These are phyloP conservation scores for Stemphylium lycopersici DNA, from an alignment of 2,329 filamentous ascomycete species.

Conservation along the genomic window DNA sequence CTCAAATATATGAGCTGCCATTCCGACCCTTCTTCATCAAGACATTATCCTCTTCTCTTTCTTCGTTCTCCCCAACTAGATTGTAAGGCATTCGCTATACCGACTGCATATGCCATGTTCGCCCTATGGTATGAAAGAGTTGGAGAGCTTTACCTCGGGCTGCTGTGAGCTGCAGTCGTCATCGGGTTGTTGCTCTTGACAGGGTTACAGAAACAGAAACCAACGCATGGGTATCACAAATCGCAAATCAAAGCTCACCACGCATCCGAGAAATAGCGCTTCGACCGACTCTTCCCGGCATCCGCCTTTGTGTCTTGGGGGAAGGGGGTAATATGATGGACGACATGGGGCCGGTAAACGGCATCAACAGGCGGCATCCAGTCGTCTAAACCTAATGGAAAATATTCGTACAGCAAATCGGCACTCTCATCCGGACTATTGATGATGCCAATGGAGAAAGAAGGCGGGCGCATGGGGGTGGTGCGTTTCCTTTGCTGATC, in stretches of 20 bases:
- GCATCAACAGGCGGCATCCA: slow-evolving; percentile 92
- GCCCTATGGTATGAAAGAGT: not conserved
- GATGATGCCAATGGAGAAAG: slow-evolving; percentile 56
- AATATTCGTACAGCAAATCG: slow-evolving; percentile 92
- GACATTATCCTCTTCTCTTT: not conserved
- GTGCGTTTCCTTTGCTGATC: slow-evolving; percentile 43
- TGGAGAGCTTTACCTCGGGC: not conserved
- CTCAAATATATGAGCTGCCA: not conserved
- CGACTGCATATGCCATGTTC: not conserved
- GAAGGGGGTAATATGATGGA: slow-evolving; percentile 75
- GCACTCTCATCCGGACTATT: slow-evolving; percentile 75
- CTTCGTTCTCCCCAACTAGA: not conserved
- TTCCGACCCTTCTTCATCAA: not conserved
- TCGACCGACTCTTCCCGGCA: slow-evolving; percentile 52
- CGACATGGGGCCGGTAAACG: slow-evolving; percentile 88
- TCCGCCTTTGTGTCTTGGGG: slow-evolving; percentile 55
- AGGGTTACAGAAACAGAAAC: slow-evolving; percentile 5
- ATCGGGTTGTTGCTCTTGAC: slow-evolving; percentile 1
- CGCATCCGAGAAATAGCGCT: slow-evolving; percentile 57
- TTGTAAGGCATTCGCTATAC: not conserved
- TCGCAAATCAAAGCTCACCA: slow-evolving; percentile 16
- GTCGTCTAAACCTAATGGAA: slow-evolving; percentile 87
- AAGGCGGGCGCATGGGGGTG: slow-evolving; percentile 52
- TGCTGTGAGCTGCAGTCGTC: not conserved
- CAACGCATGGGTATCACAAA: slow-evolving; percentile 12